Percentiles rank a stretch among this genome's conserved stretches.
phyloP scores from a whole-genome alignment of 192 early-diverging fungal genomes.

The Dissophora globulifera region DNA sequence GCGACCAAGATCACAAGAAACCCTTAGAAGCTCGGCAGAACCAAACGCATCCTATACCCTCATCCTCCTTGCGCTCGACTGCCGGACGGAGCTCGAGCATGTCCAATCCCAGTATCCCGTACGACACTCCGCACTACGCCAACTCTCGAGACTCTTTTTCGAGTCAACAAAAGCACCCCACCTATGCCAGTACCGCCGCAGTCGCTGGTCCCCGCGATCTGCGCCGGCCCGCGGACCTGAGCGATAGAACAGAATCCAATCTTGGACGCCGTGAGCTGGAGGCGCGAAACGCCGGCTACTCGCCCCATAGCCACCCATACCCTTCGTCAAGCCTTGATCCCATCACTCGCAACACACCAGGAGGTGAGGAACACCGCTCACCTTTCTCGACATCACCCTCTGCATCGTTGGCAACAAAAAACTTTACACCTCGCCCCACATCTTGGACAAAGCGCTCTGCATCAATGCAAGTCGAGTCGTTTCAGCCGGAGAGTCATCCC shows the following conservation, averaged over 20 bases:
- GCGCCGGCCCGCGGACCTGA: background rate
- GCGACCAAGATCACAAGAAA: background rate
- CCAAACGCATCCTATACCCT: background rate
- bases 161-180: background rate
- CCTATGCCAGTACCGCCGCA: background rate
- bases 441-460: conserved; percentile 23
- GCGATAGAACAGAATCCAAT: conserved; percentile 14
- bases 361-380: conserved; percentile 1
- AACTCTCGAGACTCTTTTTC: background rate
- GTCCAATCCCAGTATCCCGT: background rate
- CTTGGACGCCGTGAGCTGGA: conserved; percentile 20
- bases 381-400: conserved; percentile 6
- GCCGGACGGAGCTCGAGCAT: background rate
- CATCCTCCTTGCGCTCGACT: background rate
- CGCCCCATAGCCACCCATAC: background rate
- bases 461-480: background rate
- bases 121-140: background rate
- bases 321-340: conserved; percentile 6
- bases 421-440: conserved; percentile 6
- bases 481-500: conserved; percentile 22
- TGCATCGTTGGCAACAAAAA: background rate
- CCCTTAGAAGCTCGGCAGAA: background rate
- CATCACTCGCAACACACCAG: background rate
- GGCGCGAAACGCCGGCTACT: background rate
- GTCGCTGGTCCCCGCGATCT: background rate